A percentile compares a stretch with the other conserved stretches of the same genome.
These are phyloP conservation scores for Prunus mume DNA, from an alignment of 306 rosid species.

Conservation along the genomic window DNA sequence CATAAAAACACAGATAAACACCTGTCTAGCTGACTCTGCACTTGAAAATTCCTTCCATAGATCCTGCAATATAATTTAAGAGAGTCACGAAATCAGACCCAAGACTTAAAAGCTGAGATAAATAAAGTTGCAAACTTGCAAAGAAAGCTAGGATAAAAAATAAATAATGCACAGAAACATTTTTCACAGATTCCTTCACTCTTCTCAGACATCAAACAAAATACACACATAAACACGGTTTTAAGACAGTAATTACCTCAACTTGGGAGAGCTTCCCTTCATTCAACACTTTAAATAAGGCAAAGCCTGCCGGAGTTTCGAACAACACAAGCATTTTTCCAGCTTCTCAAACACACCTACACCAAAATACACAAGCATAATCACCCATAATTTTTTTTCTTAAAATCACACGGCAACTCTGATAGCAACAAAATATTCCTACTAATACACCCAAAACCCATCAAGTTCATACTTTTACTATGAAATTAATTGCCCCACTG, in stretches of 20 bases:
- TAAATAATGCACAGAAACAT: neutral
- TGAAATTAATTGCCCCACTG: neutral
- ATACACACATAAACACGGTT: neutral
- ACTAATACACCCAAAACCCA: neutral
- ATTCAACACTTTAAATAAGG: constrained; percentile 72
- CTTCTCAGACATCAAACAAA: neutral
- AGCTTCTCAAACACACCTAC: constrained; percentile 31
- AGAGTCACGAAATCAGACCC: neutral
- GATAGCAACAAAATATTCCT: neutral
- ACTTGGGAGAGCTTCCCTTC: constrained; percentile 79
- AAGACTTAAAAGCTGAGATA: neutral
- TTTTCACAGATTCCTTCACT: neutral
- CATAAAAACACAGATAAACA: constrained; percentile 7
- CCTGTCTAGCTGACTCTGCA: constrained; percentile 81
- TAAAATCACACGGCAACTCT: neutral
- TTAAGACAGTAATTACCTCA: constrained; percentile 43
- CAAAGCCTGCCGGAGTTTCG: constrained; percentile 78
- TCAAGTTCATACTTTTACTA: neutral
- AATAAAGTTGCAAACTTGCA: neutral
- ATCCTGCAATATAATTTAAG: constrained; percentile 44
- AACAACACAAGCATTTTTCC: constrained; percentile 66
- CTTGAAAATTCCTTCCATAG: constrained; percentile 56
- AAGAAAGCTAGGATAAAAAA: neutral
- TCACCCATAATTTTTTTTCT: neutral
- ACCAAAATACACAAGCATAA: neutral